Evolutionary conservation across 257 asterid species (phyloP).

Genomic region (Petrea volubilis): DNA sequence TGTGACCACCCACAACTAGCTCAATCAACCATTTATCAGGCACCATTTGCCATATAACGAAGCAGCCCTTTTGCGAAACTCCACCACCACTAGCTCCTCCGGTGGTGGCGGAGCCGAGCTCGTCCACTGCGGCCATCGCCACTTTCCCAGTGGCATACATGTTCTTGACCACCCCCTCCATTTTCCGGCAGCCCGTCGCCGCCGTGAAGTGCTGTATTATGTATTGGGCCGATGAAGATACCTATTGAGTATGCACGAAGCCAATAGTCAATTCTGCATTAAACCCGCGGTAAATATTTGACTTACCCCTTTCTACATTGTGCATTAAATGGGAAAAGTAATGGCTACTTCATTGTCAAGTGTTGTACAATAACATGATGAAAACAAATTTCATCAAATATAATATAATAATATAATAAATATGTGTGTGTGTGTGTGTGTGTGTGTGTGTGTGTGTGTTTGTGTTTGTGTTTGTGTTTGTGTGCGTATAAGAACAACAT

Average conservation of each 20-base stretch:
- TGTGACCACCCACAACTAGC: conserved; percentile 69
- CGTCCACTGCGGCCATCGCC: conserved; percentile 66
- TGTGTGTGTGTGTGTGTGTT: too few species aligned
- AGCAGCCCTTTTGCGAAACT: conserved; percentile 64
- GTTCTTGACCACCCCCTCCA: conserved; percentile 57
- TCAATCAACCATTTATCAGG: conserved; percentile 81
- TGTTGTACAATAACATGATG: too few species aligned
- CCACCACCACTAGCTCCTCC: conserved; percentile 24
- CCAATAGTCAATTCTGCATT: background rate
- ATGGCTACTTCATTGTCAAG: too few species aligned
- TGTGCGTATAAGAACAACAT: background rate
- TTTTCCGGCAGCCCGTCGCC: conserved; percentile 76
- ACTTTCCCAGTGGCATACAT: conserved; percentile 76
- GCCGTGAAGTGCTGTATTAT: conserved; percentile 80
- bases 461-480: too few species aligned
- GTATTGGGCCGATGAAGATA: conserved; percentile 80
- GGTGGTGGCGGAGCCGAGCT: conserved; percentile 25
- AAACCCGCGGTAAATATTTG: background rate
- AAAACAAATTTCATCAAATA: background rate
- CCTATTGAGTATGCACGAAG: conserved; percentile 30
- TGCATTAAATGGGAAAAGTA: too few species aligned
- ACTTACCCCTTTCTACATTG: background rate
- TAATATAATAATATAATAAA: background rate
- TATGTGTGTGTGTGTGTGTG: too few species aligned
- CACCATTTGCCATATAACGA: conserved; percentile 87